A percentile compares a stretch with the other conserved stretches of the same genome.
phyloP scores from a whole-genome alignment of 2,329 filamentous ascomycete genomes.

The Hawksworthiomyces lignivorus region DNA sequence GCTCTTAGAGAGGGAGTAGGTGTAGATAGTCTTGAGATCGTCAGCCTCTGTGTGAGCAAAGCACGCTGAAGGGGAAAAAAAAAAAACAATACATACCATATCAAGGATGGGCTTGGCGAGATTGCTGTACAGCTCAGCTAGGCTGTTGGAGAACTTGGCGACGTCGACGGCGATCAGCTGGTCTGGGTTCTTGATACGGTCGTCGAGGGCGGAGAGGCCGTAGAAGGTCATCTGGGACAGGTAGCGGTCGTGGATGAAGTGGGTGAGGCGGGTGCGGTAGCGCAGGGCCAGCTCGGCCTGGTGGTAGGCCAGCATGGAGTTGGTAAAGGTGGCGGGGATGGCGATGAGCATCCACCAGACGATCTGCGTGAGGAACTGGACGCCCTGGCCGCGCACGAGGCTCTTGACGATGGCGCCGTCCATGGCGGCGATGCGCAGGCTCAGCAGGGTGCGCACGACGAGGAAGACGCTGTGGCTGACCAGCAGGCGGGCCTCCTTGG shows the following conservation, averaged over 20 bases:
- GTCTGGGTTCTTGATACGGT: slow-evolving; percentile 97
- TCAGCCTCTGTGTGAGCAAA: too few species aligned
- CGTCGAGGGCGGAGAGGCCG: slow-evolving; percentile 86
- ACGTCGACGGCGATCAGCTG: slow-evolving; percentile 96
- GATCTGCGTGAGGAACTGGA: slow-evolving; percentile 79
- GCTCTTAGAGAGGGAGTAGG: slow-evolving; percentile 83
- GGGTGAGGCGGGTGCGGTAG: slow-evolving; percentile 89
- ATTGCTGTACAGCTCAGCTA: slow-evolving; percentile 94
- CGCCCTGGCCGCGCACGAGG: slow-evolving; percentile 82
- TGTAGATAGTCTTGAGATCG: slow-evolving; percentile 69
- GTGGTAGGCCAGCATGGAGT: slow-evolving; percentile 97
- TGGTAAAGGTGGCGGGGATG: slow-evolving; percentile 92
- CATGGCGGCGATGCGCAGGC: slow-evolving; percentile 90
- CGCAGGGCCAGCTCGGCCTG: slow-evolving; percentile 90
- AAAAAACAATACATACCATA: slow-evolving; percentile 51
- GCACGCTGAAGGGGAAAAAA: not conserved
- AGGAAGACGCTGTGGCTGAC: slow-evolving; percentile 91
- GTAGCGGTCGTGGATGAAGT: slow-evolving; percentile 91
- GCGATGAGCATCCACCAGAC: slow-evolving; percentile 99
- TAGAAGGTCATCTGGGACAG: slow-evolving; percentile 98
- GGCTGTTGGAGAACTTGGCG: slow-evolving; percentile 87
- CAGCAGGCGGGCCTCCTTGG: slow-evolving; percentile 78
- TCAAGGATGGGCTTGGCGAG: slow-evolving; percentile 90
- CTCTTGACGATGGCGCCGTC: slow-evolving; percentile 90
- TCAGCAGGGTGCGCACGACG: slow-evolving; percentile 83